Evolutionary conservation across 441 rosid genomes (phyloP), one percentile per base, ranked within the genome.

Genomic region (Gossypium trilobum): DNA sequence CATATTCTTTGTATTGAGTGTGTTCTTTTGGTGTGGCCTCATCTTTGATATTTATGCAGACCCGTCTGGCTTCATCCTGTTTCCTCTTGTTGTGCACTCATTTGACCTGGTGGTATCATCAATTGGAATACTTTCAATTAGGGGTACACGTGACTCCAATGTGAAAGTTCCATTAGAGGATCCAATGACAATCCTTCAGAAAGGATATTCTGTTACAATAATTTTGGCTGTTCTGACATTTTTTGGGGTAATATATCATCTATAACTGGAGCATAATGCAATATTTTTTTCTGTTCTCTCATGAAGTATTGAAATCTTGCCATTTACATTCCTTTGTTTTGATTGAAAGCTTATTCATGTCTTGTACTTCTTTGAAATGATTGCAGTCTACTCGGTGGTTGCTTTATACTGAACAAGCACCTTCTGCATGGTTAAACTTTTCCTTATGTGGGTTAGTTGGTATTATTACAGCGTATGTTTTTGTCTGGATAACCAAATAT

Each of bases 31-130:
- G 16, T 13, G 56, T 78, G 27, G 76, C 31, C 17, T 54, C 46
- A 51, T 29, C 7, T 74, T 75, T 51, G 39, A 68, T 81, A 33
- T 81, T 76, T 58, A 58, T 80, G 96, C 99, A 95, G 98, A 91
- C 82, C 92, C 98, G 76, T 92, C 99, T 52, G 98, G 97, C 79
- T 95, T 95, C 82, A 92, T 95, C 82, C 81, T 95, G 80, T 95
- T 95, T 86, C 99, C 99, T 76, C 89, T 95, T 67, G 98, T 95
- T 69, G 91, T 95, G 73, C 99, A 95, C 82, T 95, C 99, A 10
- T 95, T 95, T 82, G 99, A 95, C 83, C 86, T 95, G 78, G 81
- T 95, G 80, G 82, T 95, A 75, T 95, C 99, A 63, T 91, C 99
- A n/a, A 50, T 87, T 79, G 99, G 99, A 77, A 87, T 95, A 75